Evolutionary conservation across 2,329 filamentous ascomycete genomes (phyloP), one percentile per base, ranked within the genome.

Genomic region (Tolypocladium amazonense): DNA sequence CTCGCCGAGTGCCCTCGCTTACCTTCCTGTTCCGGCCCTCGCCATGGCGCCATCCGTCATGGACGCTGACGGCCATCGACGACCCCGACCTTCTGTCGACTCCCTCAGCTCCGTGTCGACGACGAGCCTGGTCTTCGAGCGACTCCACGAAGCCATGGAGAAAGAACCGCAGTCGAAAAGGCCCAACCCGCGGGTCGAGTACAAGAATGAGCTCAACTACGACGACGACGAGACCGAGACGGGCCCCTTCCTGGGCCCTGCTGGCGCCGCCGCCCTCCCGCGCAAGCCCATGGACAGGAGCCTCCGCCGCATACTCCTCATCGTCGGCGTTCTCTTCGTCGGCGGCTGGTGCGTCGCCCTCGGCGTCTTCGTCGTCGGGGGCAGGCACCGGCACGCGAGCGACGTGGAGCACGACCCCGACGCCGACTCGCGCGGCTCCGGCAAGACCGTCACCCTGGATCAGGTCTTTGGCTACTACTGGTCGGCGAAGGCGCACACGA

Each of bases 41-140:
- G 23, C 41, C 14, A 59, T 59, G 58, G 53, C 38, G 27, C 52
- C 41, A 20, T 25, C 18, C 12, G 7, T 33, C 23, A 27, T 23
- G 6, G 35, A 25, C 14, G 15, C 18, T 23, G 30, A 53, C 9
- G 30, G 30, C 14, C 30, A 14, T 18, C 50, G 8, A 23, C 30
- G 30, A 14, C 15, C 64, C 47, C 69, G 70, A 56, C 61, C 61
- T 54, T 84, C 83, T 58, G 74, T 74, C 67, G 81, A 81, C 62
- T 90, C 89, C 4, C 72, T 83, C 54, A 90, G 88, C n/a, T 88
- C 88, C 47, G 86, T 86, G n/a, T 94, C 90, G 39, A 93, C 90
- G 14, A 92, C 88, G 4, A 93, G 90, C 66, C 79, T 94, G 18
- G 84, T 94, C 58, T 89, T 94, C 70, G 89, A 94, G 65, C 85